A percentile compares a stretch with the other conserved stretches of the same genome.
phyloP scores from a whole-genome alignment of 371 early-diverging fungal species.

The Mortierella sp. region DNA sequence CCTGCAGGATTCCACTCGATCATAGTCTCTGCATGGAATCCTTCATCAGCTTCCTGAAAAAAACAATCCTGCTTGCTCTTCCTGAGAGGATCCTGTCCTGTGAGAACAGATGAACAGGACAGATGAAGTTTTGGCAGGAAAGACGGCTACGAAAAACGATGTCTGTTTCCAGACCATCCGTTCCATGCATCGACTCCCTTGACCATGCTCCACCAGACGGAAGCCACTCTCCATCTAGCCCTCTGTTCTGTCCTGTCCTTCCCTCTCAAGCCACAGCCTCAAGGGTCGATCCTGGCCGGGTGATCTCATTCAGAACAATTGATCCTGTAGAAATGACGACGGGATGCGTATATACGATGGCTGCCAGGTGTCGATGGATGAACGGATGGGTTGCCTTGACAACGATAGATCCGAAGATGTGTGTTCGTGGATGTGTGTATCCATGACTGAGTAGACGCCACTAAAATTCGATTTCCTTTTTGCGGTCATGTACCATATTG shows the following conservation, averaged over 20 bases:
- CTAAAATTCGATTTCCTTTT: not conserved
- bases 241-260: not conserved
- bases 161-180: not conserved
- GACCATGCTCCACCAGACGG: too few relatives aligned
- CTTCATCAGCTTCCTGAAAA: not conserved
- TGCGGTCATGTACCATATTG: slow-evolving; percentile 15
- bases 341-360: not conserved
- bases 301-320: not conserved
- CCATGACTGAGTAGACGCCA: not conserved
- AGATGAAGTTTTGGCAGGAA: not conserved
- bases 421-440: not conserved
- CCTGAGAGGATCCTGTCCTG: not conserved
- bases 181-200: too few relatives aligned
- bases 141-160: not conserved
- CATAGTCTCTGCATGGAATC: slow-evolving; percentile 4
- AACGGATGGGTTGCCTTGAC: slow-evolving; percentile 15
- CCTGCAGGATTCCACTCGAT: not conserved
- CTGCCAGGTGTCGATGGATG: slow-evolving; percentile 16
- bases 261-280: not conserved
- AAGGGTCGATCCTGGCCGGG: not conserved
- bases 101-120: not conserved
- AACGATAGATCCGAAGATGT: not conserved
- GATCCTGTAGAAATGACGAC: not conserved
- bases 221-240: not conserved
- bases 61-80: not conserved